Percentiles rank a stretch among this genome's conserved stretches.
phyloP scores from a whole-genome alignment of 345 rosid genomes.

The Limnanthes douglasii region DNA sequence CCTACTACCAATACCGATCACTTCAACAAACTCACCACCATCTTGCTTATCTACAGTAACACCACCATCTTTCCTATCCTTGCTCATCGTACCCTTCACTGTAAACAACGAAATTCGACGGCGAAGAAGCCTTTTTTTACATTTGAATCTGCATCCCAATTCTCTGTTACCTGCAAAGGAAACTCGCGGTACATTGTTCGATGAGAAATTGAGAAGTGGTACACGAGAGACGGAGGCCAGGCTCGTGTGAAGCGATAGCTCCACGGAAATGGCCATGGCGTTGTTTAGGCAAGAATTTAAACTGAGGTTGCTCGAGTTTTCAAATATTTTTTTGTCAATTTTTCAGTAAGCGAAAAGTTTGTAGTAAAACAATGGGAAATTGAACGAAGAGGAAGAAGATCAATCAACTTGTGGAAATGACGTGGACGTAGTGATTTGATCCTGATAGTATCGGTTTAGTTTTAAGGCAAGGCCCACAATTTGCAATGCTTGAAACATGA shows the following conservation, averaged over 20 bases:
- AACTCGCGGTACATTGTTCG: slow-evolving; percentile 5
- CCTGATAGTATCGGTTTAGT: no score
- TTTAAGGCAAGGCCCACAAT: no score
- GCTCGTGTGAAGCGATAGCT: slow-evolving; percentile 19
- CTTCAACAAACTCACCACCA: slow-evolving; percentile 28
- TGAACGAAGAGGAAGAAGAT: no score
- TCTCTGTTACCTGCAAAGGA: slow-evolving; percentile 1
- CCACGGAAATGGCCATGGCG: slow-evolving; percentile 15
- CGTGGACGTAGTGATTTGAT: no score
- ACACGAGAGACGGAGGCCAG: slow-evolving; percentile 12
- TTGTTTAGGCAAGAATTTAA: background rate
- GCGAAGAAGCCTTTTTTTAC: slow-evolving; percentile 8
- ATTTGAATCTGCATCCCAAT: slow-evolving; percentile 4
- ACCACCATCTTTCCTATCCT: slow-evolving; percentile 5
- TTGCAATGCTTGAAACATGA: no score
- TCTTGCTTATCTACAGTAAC: slow-evolving; percentile 1
- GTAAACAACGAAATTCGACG: slow-evolving; percentile 17
- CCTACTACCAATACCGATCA: slow-evolving; percentile 68
- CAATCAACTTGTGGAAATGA: no score
- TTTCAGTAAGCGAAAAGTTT: no score
- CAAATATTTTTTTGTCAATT: no score
- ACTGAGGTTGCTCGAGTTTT: no score
- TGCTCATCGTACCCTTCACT: slow-evolving; percentile 10
- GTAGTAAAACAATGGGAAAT: no score
- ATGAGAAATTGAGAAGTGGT: slow-evolving; percentile 6